Evolutionary conservation across 176 grass and related monocot species (phyloP).

Genomic region (Poa annua): DNA sequence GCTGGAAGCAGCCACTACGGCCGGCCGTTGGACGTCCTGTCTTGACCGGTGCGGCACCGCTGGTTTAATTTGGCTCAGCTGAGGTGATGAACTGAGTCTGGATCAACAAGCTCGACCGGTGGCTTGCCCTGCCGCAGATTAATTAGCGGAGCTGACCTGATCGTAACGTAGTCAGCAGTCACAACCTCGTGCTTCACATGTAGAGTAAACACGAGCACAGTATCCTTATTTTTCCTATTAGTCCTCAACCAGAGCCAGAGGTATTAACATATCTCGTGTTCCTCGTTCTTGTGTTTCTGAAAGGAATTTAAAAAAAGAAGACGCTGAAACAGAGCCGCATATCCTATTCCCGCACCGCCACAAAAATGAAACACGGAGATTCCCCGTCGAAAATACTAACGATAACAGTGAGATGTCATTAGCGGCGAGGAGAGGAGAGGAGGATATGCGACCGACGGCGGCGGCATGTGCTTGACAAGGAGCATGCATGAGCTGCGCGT

Average conservation of each 20-base stretch:
- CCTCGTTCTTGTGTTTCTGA: not conserved
- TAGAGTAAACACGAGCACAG: not conserved
- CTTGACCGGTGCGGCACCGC: slow-evolving; percentile 34
- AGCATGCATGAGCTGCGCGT: slow-evolving; percentile 22
- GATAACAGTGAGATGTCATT: not conserved
- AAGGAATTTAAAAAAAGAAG: not conserved
- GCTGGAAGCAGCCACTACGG: not conserved
- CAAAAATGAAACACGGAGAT: not conserved
- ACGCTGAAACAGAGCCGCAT: not conserved
- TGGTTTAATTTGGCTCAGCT: not conserved
- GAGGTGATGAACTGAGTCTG: not conserved
- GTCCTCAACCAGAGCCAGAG: no score
- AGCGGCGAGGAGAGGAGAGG: not conserved
- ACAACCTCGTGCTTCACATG: not conserved
- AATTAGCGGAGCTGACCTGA: slow-evolving; percentile 19
- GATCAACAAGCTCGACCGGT: not conserved
- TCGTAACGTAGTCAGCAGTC: not conserved
- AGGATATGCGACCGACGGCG: not conserved
- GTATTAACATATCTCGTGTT: slow-evolving; percentile 1
- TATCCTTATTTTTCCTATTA: not conserved
- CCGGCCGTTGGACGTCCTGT: slow-evolving; percentile 32
- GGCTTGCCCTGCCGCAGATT: not conserved
- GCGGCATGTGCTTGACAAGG: not conserved
- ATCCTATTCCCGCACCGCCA: not conserved
- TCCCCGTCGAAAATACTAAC: not conserved